Base-by-base conservation (phyloP, 2,329 filamentous ascomycete species). In the Stachybotrys elegans region DNA sequence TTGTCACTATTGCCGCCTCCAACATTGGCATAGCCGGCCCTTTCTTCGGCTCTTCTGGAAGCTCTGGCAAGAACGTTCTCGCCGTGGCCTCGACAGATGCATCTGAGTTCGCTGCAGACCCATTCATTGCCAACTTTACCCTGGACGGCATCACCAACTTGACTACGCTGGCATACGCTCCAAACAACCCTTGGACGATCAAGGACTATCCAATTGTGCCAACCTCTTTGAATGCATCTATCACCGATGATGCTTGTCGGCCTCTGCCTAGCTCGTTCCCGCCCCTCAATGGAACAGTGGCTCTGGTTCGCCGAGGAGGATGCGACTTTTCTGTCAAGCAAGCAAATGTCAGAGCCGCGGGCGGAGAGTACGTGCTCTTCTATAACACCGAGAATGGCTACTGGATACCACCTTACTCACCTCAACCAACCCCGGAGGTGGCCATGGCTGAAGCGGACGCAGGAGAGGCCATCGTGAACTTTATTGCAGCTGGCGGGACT, bases 1-100 rank as follows among this genome's bases (percentile, higher is more conserved):
- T 70, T 9, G 61, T 71, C 25, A 66, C 67, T 6, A 63, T 73
- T 19, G 61, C 69, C 1, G 68, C 65, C 7, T 71, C 71, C 21
- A 75, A 75, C 43, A 59, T 62, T 6, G 71, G 71, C n/a, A 53
- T 52, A 6, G 51, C 57, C n/a, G 71, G 71, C 2, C 56, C 70
- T 0, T 72, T 73, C 53, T 67, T 65, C 22, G 61, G 62, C 7
- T 61, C 58, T 36, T 62, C 60, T 4, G 71, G 69, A 4, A 61
- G 69, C 3, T 63, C 67, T 7, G 70, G 67, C 3, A 60, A 58
- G 22, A 60, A 66, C n/a, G 68, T 70, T 4, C 62, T 71, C 11
- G 61, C 68, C 5, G 63, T 74, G 20, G 72, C 69, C 19, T 72
- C 72, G 0, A 57, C 72, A 29, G 55, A 57, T 16, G 60, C 57